phyloP scores from a whole-genome alignment of 441 rosid species.

The Dalechampia spathulata region DNA sequence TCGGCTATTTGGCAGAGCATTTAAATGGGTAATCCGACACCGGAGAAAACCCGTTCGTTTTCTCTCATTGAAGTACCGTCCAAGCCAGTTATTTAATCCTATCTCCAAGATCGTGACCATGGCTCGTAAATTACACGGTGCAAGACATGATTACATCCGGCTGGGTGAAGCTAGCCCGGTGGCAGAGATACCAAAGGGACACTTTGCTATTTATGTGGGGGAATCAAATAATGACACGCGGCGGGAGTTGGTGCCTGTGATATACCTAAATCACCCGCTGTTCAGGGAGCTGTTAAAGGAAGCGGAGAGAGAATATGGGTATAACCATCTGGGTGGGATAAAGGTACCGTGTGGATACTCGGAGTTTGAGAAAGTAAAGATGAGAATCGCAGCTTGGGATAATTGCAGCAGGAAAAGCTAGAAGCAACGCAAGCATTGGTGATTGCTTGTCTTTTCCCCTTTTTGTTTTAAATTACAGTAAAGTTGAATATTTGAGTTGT shows the following conservation, averaged over 20 bases:
- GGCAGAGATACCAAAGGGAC: slow-evolving; percentile 47
- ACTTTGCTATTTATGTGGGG: slow-evolving; percentile 58
- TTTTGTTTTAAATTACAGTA: no score
- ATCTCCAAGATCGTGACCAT: slow-evolving; percentile 29
- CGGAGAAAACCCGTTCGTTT: slow-evolving; percentile 19
- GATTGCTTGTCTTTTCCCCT: no score
- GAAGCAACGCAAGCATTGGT: neutral
- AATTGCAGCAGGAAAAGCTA: neutral
- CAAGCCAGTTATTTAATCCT: slow-evolving; percentile 20
- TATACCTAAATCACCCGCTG: slow-evolving; percentile 63
- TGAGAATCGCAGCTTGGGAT: slow-evolving; percentile 57
- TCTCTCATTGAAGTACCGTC: neutral
- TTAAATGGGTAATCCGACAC: slow-evolving; percentile 33
- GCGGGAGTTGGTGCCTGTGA: slow-evolving; percentile 58
- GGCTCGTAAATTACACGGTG: slow-evolving; percentile 26
- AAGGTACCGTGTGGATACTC: slow-evolving; percentile 60
- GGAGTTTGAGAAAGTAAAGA: slow-evolving; percentile 67
- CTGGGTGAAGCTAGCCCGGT: slow-evolving; percentile 28
- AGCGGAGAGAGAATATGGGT: slow-evolving; percentile 62
- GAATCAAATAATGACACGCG: slow-evolving; percentile 33
- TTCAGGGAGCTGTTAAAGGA: slow-evolving; percentile 55
- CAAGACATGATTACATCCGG: slow-evolving; percentile 30
- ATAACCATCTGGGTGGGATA: slow-evolving; percentile 58
- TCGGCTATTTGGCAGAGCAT: slow-evolving; percentile 36
- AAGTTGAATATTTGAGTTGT: no score